Conservation (phyloP, 2,329 filamentous ascomycete species). For the Verticillium tricorpus region DNA sequence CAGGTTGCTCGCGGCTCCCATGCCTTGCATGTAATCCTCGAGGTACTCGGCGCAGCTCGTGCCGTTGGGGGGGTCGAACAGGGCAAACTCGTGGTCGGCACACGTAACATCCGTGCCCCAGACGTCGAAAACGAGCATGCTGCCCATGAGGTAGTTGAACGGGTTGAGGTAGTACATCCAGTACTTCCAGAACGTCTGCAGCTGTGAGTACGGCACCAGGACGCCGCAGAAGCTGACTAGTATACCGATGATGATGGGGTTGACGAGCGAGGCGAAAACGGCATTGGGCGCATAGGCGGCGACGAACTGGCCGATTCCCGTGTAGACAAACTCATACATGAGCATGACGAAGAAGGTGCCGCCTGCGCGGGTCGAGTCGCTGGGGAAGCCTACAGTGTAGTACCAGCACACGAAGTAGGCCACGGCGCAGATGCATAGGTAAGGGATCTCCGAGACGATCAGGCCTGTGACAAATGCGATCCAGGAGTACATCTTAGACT, state of each 20-base stretch:
- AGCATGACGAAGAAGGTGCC: constrained; percentile 50
- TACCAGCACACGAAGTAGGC: constrained; percentile 54
- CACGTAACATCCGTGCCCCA: constrained; percentile 45
- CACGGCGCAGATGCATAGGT: constrained; percentile 37
- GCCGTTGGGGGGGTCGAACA: constrained; percentile 44
- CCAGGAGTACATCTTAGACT: constrained; percentile 59
- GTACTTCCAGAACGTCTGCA: constrained; percentile 63
- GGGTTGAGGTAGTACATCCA: constrained; percentile 62
- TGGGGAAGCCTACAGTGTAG: constrained; percentile 50
- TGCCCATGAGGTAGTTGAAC: constrained; percentile 57
- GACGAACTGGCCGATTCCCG: constrained; percentile 58
- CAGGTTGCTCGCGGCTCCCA: constrained; percentile 45
- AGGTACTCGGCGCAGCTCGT: constrained; percentile 58
- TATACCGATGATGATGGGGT: constrained; percentile 50
- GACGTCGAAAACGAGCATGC: constrained; percentile 46
- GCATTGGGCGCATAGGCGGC: constrained; percentile 59
- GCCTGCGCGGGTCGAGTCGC: constrained; percentile 40
- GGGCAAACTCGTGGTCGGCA: constrained; percentile 41
- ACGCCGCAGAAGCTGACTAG: constrained; percentile 72
- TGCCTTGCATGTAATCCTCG: constrained; percentile 40
- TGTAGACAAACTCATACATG: constrained; percentile 56
- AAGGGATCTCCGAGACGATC: constrained; percentile 42
- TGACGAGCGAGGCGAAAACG: constrained; percentile 53
- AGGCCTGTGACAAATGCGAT: constrained; percentile 52
- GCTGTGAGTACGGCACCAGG: constrained; percentile 59